Percentiles rank a stretch among this genome's conserved stretches.
These are phyloP conservation scores for Colletotrichum sp. DNA, from an alignment of 2,329 filamentous ascomycete species.

Conservation along the genomic window DNA sequence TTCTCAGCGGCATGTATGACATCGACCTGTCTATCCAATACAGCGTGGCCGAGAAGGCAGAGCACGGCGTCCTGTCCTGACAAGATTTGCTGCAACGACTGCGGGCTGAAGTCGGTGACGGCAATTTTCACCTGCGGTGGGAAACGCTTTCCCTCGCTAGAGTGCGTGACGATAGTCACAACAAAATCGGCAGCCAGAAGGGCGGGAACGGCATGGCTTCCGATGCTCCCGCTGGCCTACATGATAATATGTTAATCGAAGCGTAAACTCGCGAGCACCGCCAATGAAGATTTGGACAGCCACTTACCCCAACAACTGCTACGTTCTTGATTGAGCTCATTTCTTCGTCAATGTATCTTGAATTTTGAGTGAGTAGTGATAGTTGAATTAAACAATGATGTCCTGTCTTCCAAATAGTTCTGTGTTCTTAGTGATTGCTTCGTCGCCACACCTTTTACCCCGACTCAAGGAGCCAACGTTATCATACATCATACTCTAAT, in stretches of 20 bases:
- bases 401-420: neutral
- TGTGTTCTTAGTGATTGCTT: rapidly evolving
- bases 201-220: neutral
- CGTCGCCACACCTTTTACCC: rapidly evolving
- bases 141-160: neutral
- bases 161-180: neutral
- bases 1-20: neutral
- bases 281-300: rapidly evolving
- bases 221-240: neutral
- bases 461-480: neutral
- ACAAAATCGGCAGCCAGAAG: neutral
- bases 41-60: neutral
- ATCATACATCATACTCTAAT: rapidly evolving
- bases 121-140: neutral
- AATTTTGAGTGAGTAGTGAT: neutral
- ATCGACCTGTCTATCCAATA: neutral
- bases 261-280: rapidly evolving
- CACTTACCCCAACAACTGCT: neutral
- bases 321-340: neutral
- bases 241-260: rapidly evolving
- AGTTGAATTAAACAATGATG: rapidly evolving
- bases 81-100: rapidly evolving
- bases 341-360: neutral
- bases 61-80: neutral
- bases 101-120: neutral